Base-by-base conservation (phyloP, 345 rosid species). In the Trapa bicornis region DNA sequence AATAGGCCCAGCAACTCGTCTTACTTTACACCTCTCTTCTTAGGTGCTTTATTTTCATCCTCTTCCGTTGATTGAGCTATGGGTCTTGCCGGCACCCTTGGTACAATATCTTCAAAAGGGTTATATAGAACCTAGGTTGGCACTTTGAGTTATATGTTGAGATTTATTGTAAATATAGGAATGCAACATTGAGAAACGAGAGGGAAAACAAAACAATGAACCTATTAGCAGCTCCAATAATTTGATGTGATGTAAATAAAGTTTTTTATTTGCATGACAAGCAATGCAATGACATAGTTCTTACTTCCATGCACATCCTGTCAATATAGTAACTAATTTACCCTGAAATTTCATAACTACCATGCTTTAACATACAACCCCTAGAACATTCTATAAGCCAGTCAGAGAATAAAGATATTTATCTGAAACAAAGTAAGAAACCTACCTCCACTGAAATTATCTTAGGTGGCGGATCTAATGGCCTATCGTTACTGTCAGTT, bases 81-180 rank as follows among this genome's bases (percentile, higher is more conserved):
- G 65, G 80, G 66, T 81, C 66, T 85, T 14, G 74, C 68, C 47
- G 63, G 29, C 66, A 66, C 74, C 75, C 96, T 87, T 6, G 88
- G 97, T 77, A 87, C 80, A 74, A 94, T 87, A 80, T 94, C 99
- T 65, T 94, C 99, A 45, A 94, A 94, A 64, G 99, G 96, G 63
- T 91, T 94, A 96, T 90, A 89, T 68, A 91, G 71, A 56, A 94
- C 96, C 99, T 91, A 75, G 65, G 7, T 41, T 66, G 72, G 42
- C 14, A 39, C 60, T 64, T 73, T 41, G 43, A 41, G 43, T 8
- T 5, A 32, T 32, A 35, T 68, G 29, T 63, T 17, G 29, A 22
- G 47, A 53, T 10, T 16, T 5, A 7, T 38, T 15, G 35, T 54
- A 11, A 16, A 53, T 22, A 65, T 41, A 65, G 43, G 4, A 1